phyloP scores from a whole-genome alignment of 441 rosid species.

The Adansonia grandidieri region DNA sequence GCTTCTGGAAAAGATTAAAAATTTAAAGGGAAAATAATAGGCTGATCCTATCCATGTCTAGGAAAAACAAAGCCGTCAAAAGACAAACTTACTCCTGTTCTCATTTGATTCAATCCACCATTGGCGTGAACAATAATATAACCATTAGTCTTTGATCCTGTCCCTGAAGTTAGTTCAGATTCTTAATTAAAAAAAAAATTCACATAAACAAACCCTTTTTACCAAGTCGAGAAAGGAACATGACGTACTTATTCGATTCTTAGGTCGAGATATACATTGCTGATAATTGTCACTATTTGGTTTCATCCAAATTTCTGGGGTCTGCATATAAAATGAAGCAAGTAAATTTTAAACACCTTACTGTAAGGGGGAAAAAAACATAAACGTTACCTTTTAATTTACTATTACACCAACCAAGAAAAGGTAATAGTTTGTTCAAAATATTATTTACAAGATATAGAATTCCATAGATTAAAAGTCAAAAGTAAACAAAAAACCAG shows the following conservation, averaged over 20 bases:
- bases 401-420: constrained; percentile 1
- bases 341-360: constrained; percentile 1
- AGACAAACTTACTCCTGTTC: constrained; percentile 73
- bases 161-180: constrained; percentile 39
- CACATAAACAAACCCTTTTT: neutral
- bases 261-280: constrained; percentile 68
- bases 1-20: neutral
- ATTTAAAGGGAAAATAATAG: neutral
- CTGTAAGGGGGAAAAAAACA: neutral
- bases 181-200: neutral
- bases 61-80: constrained; percentile 17
- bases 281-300: constrained; percentile 65
- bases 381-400: constrained; percentile 1
- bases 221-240: neutral
- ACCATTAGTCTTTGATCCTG: constrained; percentile 60
- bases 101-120: constrained; percentile 98
- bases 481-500: constrained; percentile 1
- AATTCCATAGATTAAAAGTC: neutral
- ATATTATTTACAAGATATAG: neutral
- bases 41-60: constrained; percentile 3
- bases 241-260: constrained; percentile 55
- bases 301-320: constrained; percentile 88
- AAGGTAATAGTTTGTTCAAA: neutral
- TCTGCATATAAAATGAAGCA: constrained; percentile 41
- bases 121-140: constrained; percentile 88